A percentile compares a stretch with the other conserved stretches of the same genome.
These are phyloP conservation scores for Chytriomyces sp. DNA, from an alignment of 192 early-diverging fungal species.

Conservation along the genomic window DNA sequence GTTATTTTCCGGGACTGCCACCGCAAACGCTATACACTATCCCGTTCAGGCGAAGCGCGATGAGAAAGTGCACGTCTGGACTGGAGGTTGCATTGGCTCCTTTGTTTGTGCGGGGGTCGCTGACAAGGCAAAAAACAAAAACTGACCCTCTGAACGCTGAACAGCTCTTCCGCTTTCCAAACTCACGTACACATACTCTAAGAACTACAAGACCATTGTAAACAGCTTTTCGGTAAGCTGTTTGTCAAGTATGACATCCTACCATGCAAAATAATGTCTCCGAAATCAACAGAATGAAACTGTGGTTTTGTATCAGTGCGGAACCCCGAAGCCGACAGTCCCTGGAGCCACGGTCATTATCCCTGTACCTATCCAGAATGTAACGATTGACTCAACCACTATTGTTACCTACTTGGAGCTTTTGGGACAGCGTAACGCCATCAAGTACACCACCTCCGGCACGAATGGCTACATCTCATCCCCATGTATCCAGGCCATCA, in stretches of 20 bases:
- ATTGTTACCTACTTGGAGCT: conserved; percentile 16
- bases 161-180: conserved; percentile 16
- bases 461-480: conserved; percentile 32
- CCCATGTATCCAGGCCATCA: conserved; percentile 37
- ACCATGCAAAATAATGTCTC: too few species aligned
- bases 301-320: conserved; percentile 50
- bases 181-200: conserved; percentile 39
- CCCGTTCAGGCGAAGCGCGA: background rate
- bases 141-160: background rate
- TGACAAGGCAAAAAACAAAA: background rate
- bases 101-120: background rate
- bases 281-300: too few species aligned
- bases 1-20: background rate
- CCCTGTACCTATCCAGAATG: conserved; percentile 37
- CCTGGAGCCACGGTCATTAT: conserved; percentile 28
- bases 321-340: conserved; percentile 41
- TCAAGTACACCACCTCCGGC: conserved; percentile 38
- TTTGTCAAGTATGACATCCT: too few species aligned
- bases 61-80: background rate
- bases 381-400: conserved; percentile 43
- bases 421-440: conserved; percentile 24
- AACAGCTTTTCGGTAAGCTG: conserved; percentile 37
- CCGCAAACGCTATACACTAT: background rate
- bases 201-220: conserved; percentile 49
- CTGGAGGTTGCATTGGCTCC: background rate